phyloP scores from a whole-genome alignment of 345 rosid genomes.

The Tarenaya hassleriana region DNA sequence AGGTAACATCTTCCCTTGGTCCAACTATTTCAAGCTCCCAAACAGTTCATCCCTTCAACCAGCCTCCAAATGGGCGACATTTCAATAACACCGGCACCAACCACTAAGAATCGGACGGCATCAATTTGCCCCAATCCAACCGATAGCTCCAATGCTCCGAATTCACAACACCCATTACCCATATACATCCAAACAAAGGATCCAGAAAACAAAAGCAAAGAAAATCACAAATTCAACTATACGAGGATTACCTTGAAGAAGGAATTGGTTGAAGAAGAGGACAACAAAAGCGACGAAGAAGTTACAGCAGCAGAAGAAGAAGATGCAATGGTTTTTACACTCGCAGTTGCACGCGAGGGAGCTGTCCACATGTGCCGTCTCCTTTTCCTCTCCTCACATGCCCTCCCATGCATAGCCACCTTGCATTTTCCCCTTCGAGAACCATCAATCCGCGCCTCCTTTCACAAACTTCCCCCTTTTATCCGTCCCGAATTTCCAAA shows the following conservation, averaged over 20 bases:
- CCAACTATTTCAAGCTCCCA: too few relatives aligned
- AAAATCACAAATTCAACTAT: not conserved
- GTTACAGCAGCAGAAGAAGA: conserved; percentile 37
- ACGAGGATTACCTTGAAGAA: conserved; percentile 47
- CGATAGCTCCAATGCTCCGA: not conserved
- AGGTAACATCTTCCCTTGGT: too few relatives aligned
- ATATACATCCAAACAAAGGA: not conserved
- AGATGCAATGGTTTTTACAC: conserved; percentile 35
- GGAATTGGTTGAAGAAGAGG: conserved; percentile 38
- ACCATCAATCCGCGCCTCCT: conserved; percentile 41
- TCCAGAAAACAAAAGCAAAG: not conserved
- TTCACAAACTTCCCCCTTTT: too few relatives aligned
- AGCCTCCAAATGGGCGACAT: not conserved
- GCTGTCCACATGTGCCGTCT: conserved; percentile 57
- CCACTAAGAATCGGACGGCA: conserved; percentile 1
- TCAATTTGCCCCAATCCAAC: too few relatives aligned
- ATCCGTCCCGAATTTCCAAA: too few relatives aligned
- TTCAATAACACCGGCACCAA: not conserved
- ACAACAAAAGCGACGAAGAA: conserved; percentile 32
- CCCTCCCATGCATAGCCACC: conserved; percentile 65
- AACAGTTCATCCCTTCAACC: too few relatives aligned
- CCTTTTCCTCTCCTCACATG: conserved; percentile 35
- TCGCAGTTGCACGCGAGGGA: conserved; percentile 48
- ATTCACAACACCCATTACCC: not conserved
- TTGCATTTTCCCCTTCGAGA: conserved; percentile 54